Evolutionary conservation across 495 filamentous ascomycete species (phyloP), one percentile per base, ranked within the genome.

Genomic region (Penicillium antarcticum): DNA sequence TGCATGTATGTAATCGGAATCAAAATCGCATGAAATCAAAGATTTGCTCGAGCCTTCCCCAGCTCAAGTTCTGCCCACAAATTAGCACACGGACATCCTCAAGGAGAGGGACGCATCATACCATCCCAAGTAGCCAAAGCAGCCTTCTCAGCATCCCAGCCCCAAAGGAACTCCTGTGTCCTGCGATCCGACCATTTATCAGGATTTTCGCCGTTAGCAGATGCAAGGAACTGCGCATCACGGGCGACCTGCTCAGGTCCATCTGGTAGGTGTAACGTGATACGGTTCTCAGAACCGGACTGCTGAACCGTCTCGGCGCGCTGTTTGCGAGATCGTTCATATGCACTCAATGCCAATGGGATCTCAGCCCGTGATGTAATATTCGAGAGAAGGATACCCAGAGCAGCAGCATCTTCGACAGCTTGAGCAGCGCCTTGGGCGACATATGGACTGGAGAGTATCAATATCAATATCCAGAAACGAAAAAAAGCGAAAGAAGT

Each of bases 351-450:
- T 0, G 72, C 74, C 2, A 46, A 48, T 6, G 69, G 65, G 13
- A 80, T 70, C 8, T 79, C 72, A 8, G 55, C 48, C 6, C 53
- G 67, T 5, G 65, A 61, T 6, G 63, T 59, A 38, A 80, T 75
- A 3, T 51, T 58, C 1, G 66, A 70, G 8, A 82, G 61, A 1
- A 83, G 60, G 4, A 72, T 58, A 2, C 77, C 80, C 5, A 81
- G 64, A 0, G 78, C 78, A 11, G 77, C 80, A 5, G 76, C 79
- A 45, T 82, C 79, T 61, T 82, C 79, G 33, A 82, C 69, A 13
- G 77, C 73, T 41, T 73, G 72, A 8, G 77, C 77, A 5, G 80
- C 77, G 16, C 79, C 79, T 66, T 82, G 78, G 10, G 70, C 76
- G 42, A 74, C 55, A 24, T 75, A 74, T 0, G 72, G 72, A 3